These are phyloP conservation scores for Rhizopus stolonifer DNA, from an alignment of 371 early-diverging fungal genomes.

Conservation along the genomic window DNA sequence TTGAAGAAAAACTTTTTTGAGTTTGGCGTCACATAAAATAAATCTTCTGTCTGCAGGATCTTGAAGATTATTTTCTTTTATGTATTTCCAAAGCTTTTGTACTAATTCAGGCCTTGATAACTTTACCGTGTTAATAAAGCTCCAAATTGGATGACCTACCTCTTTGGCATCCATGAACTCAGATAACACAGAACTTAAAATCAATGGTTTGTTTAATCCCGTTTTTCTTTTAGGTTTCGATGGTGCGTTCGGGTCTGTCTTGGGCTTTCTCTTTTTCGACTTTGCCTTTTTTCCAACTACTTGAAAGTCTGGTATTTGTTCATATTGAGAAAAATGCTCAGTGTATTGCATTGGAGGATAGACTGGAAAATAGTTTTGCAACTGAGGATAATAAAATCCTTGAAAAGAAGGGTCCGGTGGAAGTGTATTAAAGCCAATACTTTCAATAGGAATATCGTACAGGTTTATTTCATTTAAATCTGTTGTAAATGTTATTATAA, in stretches of 20 bases:
- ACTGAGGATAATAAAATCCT: conserved; percentile 3
- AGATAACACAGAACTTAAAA: conserved; percentile 50
- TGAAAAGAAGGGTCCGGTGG: conserved; percentile 12
- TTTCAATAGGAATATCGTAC: neutral
- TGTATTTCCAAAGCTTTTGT: conserved; percentile 58
- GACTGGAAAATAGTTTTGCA: neutral
- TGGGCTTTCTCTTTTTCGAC: conserved; percentile 16
- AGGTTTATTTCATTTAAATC: neutral
- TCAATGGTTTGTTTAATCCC: conserved; percentile 50
- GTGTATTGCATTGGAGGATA: too few relatives aligned
- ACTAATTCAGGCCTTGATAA: conserved; percentile 57
- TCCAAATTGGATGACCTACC: conserved; percentile 26
- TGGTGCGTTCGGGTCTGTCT: conserved; percentile 48
- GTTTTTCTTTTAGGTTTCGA: conserved; percentile 52
- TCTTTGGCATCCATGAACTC: conserved; percentile 48
- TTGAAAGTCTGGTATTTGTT: neutral
- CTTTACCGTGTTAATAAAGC: conserved; percentile 2
- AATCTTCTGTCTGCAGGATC: conserved; percentile 58
- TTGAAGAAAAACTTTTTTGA: conserved; percentile 51
- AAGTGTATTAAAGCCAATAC: conserved; percentile 7
- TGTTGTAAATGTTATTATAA: neutral
- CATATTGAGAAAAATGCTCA: too few relatives aligned
- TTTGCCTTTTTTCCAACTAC: conserved; percentile 17
- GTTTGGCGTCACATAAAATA: conserved; percentile 54
- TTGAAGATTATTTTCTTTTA: conserved; percentile 58